A percentile compares a stretch with the other conserved stretches of the same genome.
Evolutionary conservation across 208 protist species (phyloP).

Genomic region (Leishmania guyanensis): DNA sequence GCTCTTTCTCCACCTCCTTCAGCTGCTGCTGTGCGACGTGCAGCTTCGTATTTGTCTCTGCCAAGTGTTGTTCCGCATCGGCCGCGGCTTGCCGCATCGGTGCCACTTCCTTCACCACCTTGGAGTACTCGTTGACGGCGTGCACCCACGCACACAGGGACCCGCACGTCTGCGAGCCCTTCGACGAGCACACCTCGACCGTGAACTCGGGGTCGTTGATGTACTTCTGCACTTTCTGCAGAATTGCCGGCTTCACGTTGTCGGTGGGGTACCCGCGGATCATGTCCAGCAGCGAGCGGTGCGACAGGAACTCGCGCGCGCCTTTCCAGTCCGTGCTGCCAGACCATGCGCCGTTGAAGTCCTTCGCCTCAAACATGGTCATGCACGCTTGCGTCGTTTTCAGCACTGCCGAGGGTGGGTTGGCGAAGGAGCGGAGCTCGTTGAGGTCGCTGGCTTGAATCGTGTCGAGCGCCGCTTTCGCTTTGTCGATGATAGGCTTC

Average conservation of each 20-base stretch:
- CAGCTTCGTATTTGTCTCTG: conserved; percentile 89
- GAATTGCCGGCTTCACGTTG: conserved; percentile 88
- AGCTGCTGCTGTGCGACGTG: conserved; percentile 88
- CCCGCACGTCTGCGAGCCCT: conserved; percentile 94
- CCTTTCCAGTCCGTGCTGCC: conserved; percentile 91
- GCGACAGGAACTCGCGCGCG: conserved; percentile 90
- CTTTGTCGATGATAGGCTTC: conserved; percentile 92
- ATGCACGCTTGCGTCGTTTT: conserved; percentile 96
- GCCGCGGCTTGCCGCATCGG: conserved; percentile 93
- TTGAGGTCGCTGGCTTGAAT: conserved; percentile 95
- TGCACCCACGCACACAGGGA: conserved; percentile 96
- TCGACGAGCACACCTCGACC: conserved; percentile 90
- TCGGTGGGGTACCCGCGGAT: conserved; percentile 96
- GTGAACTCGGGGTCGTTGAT: conserved; percentile 95
- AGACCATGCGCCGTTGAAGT: conserved; percentile 87
- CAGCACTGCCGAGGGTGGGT: conserved; percentile 94
- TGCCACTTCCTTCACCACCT: conserved; percentile 95
- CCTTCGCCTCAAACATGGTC: conserved; percentile 95
- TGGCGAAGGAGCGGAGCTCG: conserved; percentile 94
- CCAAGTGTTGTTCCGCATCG: conserved; percentile 89
- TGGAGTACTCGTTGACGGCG: conserved; percentile 95
- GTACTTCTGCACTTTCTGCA: conserved; percentile 94
- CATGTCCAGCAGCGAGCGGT: conserved; percentile 93
- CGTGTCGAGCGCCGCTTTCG: conserved; percentile 93
- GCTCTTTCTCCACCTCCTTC: conserved; percentile 90